phyloP scores from a whole-genome alignment of 352 stramenopile genomes.

The Phytophthora sp. region DNA sequence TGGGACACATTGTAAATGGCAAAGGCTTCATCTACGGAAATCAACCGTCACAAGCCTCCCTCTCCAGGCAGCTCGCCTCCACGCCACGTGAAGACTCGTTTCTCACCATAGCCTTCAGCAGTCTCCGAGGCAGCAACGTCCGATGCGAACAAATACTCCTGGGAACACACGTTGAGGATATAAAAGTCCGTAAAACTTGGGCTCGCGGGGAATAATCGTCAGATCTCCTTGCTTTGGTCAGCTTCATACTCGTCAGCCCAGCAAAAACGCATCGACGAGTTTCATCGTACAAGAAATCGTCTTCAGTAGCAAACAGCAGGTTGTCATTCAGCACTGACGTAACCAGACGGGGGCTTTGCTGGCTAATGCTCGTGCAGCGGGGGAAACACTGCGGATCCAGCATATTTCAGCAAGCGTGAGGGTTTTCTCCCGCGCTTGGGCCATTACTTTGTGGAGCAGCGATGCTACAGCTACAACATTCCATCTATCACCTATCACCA shows the following conservation, averaged over 20 bases:
- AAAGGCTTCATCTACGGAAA: constrained; percentile 22
- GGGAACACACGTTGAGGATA: constrained; percentile 27
- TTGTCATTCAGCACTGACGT: constrained; percentile 26
- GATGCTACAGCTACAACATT: constrained; percentile 29
- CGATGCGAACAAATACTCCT: constrained; percentile 29
- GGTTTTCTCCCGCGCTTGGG: constrained; percentile 22
- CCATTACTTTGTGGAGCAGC: constrained; percentile 33
- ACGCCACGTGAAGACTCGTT: constrained; percentile 24
- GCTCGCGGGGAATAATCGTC: constrained; percentile 24
- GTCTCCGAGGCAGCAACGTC: constrained; percentile 16
- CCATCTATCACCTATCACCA: constrained; percentile 20
- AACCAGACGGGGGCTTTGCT: constrained; percentile 41
- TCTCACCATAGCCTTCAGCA: constrained; percentile 18
- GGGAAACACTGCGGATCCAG: constrained; percentile 32
- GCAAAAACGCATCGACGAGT: constrained; percentile 45
- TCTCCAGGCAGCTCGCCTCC: constrained; percentile 23
- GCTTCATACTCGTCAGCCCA: constrained; percentile 42
- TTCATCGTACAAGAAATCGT: constrained; percentile 38
- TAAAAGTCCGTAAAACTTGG: constrained; percentile 32
- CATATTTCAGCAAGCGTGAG: constrained; percentile 28
- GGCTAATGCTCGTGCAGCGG: constrained; percentile 41
- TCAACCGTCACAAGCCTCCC: constrained; percentile 21
- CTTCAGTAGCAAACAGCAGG: constrained; percentile 36
- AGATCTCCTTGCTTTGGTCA: constrained; percentile 48
- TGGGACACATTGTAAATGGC: constrained; percentile 27